Percentiles rank a stretch among this genome's conserved stretches.
phyloP scores from a whole-genome alignment of 495 filamentous ascomycete species.

The Aspergillus nidulans region DNA sequence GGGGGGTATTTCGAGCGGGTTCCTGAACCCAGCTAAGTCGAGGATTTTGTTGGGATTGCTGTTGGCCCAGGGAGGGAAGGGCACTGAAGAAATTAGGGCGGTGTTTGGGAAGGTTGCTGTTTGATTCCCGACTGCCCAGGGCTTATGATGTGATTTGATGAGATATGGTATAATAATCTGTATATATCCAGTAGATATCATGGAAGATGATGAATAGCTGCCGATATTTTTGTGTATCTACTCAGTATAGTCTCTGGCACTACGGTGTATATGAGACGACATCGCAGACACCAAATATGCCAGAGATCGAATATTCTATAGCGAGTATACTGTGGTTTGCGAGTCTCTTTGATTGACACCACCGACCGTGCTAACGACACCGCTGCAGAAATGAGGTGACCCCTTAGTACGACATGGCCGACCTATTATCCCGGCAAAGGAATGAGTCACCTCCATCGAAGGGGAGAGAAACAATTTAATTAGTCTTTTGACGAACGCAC shows the following conservation, averaged over 20 bases:
- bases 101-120: conserved; percentile 19
- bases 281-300: background rate
- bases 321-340: no score
- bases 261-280: no score
- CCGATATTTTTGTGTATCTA: no score
- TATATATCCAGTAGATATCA: background rate
- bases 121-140: no score
- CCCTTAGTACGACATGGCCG: background rate
- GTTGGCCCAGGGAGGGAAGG: conserved; percentile 21
- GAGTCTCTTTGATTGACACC: background rate
- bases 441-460: background rate
- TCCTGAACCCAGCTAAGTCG: conserved; percentile 28
- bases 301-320: no score
- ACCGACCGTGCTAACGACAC: conserved; percentile 6
- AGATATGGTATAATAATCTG: background rate
- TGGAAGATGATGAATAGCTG: background rate
- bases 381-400: conserved; percentile 6
- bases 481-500: background rate
- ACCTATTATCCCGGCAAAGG: background rate
- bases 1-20: conserved; percentile 27
- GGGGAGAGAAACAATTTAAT: background rate
- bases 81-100: conserved; percentile 23
- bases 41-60: conserved; percentile 27
- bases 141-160: background rate
- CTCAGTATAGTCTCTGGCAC: no score